A percentile compares a stretch with the other conserved stretches of the same genome.
These are phyloP conservation scores for Exophiala oligosperma DNA, from an alignment of 2,329 filamentous ascomycete species.

Conservation along the genomic window DNA sequence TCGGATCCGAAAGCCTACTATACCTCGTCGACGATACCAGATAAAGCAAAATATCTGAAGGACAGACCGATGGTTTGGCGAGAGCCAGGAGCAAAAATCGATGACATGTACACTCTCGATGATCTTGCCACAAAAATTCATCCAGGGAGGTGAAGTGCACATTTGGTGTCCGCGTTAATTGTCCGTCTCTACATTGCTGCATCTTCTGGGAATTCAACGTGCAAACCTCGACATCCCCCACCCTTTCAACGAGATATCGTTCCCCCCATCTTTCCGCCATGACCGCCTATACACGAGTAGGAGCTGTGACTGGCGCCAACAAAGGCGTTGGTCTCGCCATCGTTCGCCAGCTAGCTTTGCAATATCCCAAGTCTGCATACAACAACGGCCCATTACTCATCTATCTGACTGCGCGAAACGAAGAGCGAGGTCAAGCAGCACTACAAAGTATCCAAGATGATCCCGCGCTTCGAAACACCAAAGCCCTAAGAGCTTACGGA, in stretches of 20 bases:
- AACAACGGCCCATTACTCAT: constrained; percentile 51
- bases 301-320: constrained; percentile 57
- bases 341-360: constrained; percentile 55
- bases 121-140: not conserved
- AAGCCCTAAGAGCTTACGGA: constrained; percentile 44
- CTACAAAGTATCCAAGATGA: constrained; percentile 46
- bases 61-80: not conserved
- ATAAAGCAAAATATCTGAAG: too few relatives aligned
- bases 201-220: not conserved
- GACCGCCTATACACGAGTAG: constrained; percentile 40
- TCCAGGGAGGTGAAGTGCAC: not conserved
- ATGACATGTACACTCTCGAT: constrained; percentile 1
- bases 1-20: too few relatives aligned
- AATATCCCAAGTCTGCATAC: constrained; percentile 52
- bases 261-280: constrained; percentile 24
- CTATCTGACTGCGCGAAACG: constrained; percentile 55
- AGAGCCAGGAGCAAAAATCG: not conserved
- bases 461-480: constrained; percentile 46
- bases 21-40: too few relatives aligned
- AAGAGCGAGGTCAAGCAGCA: constrained; percentile 49
- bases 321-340: constrained; percentile 51
- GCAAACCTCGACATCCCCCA: not conserved
- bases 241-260: not conserved
- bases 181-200: not conserved
- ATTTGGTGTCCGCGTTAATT: not conserved